Percentiles rank a stretch among this genome's conserved stretches.
phyloP scores from a whole-genome alignment of 768 basidiomycete genomes.

The Austroboletus festivus region DNA sequence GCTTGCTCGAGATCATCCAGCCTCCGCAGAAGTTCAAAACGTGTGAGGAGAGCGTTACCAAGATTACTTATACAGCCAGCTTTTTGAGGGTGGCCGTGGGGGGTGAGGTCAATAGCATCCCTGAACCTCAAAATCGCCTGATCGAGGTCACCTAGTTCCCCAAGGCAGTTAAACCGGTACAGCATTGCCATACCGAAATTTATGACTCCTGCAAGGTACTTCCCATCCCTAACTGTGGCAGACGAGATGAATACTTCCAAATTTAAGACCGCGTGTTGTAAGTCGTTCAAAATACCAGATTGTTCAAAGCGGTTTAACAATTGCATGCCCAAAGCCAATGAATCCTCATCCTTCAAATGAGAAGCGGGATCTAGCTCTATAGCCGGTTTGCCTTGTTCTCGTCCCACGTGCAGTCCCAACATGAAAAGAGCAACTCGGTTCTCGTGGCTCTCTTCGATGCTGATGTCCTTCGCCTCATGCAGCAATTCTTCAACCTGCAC shows the following conservation, averaged over 20 bases:
- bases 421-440: neutral
- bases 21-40: neutral
- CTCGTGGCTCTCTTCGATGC: neutral
- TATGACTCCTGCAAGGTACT: neutral
- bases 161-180: neutral
- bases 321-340: too few relatives aligned
- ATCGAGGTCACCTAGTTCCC: neutral
- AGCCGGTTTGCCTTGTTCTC: too few relatives aligned
- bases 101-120: neutral
- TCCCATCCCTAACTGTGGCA: too few relatives aligned
- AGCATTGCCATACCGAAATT: neutral
- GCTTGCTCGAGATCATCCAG: neutral
- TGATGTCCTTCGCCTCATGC: neutral
- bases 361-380: neutral
- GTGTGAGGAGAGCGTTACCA: too few relatives aligned
- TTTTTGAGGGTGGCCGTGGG: too few relatives aligned
- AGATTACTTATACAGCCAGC: too few relatives aligned
- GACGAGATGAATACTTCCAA: too few relatives aligned
- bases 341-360: too few relatives aligned
- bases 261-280: too few relatives aligned
- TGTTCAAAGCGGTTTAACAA: too few relatives aligned
- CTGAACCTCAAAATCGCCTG: neutral
- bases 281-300: too few relatives aligned
- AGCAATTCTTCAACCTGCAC: neutral
- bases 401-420: neutral